Evolutionary conservation across 2,329 filamentous ascomycete genomes (phyloP).

Genomic region (Aspergillus hiratsukae): DNA sequence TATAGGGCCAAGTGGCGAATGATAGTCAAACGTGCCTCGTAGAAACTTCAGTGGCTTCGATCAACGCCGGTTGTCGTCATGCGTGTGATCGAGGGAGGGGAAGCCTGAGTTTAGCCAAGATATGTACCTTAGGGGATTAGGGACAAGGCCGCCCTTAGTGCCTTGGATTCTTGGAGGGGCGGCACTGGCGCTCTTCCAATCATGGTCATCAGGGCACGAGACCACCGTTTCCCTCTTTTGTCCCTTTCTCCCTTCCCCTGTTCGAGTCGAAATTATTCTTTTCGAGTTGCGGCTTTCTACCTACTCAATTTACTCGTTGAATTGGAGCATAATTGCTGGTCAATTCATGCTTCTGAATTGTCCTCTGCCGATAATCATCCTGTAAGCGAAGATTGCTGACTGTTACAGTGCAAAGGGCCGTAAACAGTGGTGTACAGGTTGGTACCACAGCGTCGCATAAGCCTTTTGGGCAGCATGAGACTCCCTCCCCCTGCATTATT

Average conservation of each 20-base stretch:
- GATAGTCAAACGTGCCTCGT: background rate
- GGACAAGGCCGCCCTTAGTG: background rate
- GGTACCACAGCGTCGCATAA: background rate
- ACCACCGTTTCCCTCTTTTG: slow-evolving; percentile 22
- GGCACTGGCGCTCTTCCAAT: slow-evolving; percentile 17
- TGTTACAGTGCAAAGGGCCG: background rate
- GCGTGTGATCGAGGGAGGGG: background rate
- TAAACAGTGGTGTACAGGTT: background rate
- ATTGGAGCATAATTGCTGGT: slow-evolving; percentile 13
- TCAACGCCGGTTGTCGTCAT: background rate
- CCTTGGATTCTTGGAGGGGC: background rate
- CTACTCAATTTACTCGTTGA: background rate
- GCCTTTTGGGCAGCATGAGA: background rate
- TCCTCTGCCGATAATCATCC: background rate
- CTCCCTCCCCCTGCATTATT: background rate
- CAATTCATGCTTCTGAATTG: slow-evolving; percentile 11
- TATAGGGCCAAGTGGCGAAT: background rate
- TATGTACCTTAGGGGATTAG: background rate
- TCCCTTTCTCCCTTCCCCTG: slow-evolving; percentile 9
- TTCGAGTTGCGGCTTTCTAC: slow-evolving; percentile 4
- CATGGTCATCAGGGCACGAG: slow-evolving; percentile 29
- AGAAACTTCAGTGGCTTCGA: background rate
- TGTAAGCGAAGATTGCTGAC: background rate
- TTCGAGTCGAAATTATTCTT: slow-evolving; percentile 3
- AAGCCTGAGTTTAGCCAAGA: background rate